Evolutionary conservation across 768 basidiomycete species (phyloP).

Genomic region (Thelephora ganbajun): DNA sequence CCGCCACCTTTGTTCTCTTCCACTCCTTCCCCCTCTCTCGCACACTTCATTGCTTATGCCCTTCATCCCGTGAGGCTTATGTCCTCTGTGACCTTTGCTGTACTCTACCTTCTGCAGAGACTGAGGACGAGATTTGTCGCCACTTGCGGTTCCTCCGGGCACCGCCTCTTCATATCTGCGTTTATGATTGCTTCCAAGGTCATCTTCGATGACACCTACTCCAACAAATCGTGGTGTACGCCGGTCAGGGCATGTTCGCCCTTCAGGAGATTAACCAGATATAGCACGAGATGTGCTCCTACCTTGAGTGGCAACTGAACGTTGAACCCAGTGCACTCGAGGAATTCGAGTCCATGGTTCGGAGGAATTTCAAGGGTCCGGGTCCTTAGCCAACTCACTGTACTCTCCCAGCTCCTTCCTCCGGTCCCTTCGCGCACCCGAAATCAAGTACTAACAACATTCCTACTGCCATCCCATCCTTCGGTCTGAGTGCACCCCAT

Average conservation of each 20-base stretch:
- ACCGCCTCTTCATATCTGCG: constrained; percentile 80
- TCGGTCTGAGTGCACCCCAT: constrained; percentile 10
- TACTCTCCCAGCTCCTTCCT: no score
- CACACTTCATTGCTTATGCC: constrained; percentile 77
- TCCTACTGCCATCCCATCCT: constrained; percentile 9
- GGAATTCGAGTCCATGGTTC: no score
- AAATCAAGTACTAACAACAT: constrained; percentile 3
- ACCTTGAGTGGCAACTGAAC: constrained; percentile 85
- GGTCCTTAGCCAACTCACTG: constrained; percentile 52
- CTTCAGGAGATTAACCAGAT: no score
- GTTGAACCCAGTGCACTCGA: constrained; percentile 52
- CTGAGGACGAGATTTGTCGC: constrained; percentile 80
- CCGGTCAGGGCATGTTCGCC: constrained; percentile 70
- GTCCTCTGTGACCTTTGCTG: constrained; percentile 40
- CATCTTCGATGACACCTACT: constrained; percentile 54
- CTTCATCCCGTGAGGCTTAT: constrained; percentile 66
- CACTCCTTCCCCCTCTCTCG: constrained; percentile 45
- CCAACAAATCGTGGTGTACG: constrained; percentile 54
- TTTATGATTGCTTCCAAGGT: constrained; percentile 86
- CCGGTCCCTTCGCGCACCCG: constrained; percentile 22
- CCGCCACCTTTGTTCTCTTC: constrained; percentile 35
- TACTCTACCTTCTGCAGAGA: constrained; percentile 55
- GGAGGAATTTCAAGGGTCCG: constrained; percentile 40
- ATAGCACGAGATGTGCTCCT: constrained; percentile 89
- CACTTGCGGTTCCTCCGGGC: constrained; percentile 80